Evolutionary conservation across 345 rosid species (phyloP).

Genomic region (Mallotus nudiflorus): DNA sequence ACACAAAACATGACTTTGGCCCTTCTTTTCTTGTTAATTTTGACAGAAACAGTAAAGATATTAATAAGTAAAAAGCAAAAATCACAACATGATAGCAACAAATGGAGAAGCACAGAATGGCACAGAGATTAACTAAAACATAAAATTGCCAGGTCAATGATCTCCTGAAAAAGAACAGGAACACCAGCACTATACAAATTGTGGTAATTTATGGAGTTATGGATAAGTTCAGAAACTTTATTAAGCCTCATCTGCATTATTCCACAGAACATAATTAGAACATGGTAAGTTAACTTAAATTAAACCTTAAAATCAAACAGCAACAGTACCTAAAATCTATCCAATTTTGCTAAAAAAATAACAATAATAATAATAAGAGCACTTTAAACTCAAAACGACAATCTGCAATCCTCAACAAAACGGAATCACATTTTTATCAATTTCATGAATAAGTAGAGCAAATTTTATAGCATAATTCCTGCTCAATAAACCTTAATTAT

Average conservation of each 20-base stretch:
- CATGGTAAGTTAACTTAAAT: neutral
- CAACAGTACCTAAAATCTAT: neutral
- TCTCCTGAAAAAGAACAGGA: conserved; percentile 96
- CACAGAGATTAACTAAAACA: no score
- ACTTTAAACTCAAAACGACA: no score
- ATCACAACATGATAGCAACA: no score
- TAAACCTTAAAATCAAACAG: neutral
- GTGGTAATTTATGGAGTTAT: conserved; percentile 94
- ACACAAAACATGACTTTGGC: no score
- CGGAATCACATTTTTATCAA: neutral
- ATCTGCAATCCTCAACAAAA: no score
- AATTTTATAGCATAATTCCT: neutral
- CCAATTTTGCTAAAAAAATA: no score
- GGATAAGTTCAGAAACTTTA: conserved; percentile 97
- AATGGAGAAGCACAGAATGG: no score
- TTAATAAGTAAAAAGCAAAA: no score
- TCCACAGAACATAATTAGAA: neutral
- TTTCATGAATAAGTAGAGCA: no score
- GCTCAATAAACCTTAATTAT: neutral
- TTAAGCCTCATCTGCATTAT: conserved; percentile 87
- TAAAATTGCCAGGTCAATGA: conserved; percentile 81
- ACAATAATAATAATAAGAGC: no score
- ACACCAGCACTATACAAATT: conserved; percentile 94
- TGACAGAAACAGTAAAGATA: no score
- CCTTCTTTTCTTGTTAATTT: no score